Percentiles rank a stretch among this genome's conserved stretches.
Conservation (phyloP, 176 grass and related monocot genomes). For the Leersia perrieri region DNA sequence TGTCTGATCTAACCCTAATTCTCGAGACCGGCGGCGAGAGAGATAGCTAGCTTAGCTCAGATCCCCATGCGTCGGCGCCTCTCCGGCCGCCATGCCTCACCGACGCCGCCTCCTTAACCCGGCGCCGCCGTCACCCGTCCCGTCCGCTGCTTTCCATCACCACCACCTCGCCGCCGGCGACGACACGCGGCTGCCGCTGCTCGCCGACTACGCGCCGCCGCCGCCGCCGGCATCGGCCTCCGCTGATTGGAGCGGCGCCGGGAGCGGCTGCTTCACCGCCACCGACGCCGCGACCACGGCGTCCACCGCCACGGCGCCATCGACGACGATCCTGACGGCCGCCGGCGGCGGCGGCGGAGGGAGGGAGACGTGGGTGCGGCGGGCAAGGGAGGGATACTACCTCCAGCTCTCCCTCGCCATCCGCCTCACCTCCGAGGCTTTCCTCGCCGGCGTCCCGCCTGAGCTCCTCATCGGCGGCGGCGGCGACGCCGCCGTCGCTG, state of each 20-base stretch:
- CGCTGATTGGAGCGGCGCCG: constrained; percentile 36
- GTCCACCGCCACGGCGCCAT: constrained; percentile 42
- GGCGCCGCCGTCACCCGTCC: not conserved
- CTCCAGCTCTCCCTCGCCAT: constrained; percentile 78
- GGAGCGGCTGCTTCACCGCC: constrained; percentile 43
- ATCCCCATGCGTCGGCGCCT: constrained; percentile 5
- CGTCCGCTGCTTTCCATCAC: not conserved
- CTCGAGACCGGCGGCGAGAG: not conserved
- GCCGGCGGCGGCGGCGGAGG: not conserved
- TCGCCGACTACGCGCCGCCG: constrained; percentile 36
- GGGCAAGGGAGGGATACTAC: constrained; percentile 80
- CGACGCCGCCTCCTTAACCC: constrained; percentile 41
- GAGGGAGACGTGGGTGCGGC: constrained; percentile 63
- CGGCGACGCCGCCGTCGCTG: constrained; percentile 21
- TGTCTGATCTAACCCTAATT: not conserved
- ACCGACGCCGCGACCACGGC: constrained; percentile 29
- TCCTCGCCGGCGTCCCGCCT: constrained; percentile 58
- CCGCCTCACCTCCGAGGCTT: constrained; percentile 79
- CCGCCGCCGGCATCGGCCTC: not conserved
- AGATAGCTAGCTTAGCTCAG: too few relatives aligned
- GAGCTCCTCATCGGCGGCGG: constrained; percentile 31
- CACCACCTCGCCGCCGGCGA: constrained; percentile 9
- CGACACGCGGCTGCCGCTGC: constrained; percentile 39
- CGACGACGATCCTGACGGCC: not conserved
- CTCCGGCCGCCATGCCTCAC: constrained; percentile 54